A percentile compares a stretch with the other conserved stretches of the same genome.
Conservation (phyloP, 1,284 basidiomycete species). For the Anthracocystis walkeri region DNA sequence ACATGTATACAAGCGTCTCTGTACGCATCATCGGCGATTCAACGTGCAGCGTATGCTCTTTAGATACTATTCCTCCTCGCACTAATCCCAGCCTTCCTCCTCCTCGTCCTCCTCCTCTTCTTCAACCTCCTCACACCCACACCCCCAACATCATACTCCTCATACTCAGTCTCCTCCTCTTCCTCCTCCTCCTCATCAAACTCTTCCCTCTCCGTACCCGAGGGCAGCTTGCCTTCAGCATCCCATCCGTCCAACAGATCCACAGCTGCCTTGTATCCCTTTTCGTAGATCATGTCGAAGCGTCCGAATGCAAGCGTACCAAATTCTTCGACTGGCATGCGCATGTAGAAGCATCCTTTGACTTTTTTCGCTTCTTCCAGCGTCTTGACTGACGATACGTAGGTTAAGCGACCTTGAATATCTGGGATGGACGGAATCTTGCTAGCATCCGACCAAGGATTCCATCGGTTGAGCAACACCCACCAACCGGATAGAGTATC, state of each 20-base stretch:
- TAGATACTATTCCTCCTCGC: conserved; percentile 56
- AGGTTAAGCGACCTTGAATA: conserved; percentile 93
- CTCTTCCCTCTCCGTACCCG: conserved; percentile 73
- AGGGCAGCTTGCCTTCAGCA: conserved; percentile 82
- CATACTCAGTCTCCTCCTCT: conserved; percentile 10
- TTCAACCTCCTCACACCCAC: conserved; percentile 10
- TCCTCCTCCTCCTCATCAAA: conserved; percentile 23
- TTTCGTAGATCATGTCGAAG: conserved; percentile 76
- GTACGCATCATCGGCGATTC: neutral
- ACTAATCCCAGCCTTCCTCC: conserved; percentile 45
- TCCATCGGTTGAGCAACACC: conserved; percentile 89
- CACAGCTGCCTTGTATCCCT: conserved; percentile 82
- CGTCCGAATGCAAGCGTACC: conserved; percentile 71
- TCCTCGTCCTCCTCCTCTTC: conserved; percentile 17
- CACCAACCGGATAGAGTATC: conserved; percentile 97
- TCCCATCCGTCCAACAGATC: conserved; percentile 83
- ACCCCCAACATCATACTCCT: conserved; percentile 4
- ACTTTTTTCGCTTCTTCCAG: conserved; percentile 92
- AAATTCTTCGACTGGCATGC: conserved; percentile 81
- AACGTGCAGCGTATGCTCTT: neutral
- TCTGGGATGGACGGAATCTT: conserved; percentile 93
- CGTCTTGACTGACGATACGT: conserved; percentile 94
- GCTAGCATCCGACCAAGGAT: conserved; percentile 75
- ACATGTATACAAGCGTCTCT: neutral
- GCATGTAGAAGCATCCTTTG: conserved; percentile 89